Conservation (phyloP, 2,329 filamentous ascomycete genomes). For the Penicillium corylophilum region DNA sequence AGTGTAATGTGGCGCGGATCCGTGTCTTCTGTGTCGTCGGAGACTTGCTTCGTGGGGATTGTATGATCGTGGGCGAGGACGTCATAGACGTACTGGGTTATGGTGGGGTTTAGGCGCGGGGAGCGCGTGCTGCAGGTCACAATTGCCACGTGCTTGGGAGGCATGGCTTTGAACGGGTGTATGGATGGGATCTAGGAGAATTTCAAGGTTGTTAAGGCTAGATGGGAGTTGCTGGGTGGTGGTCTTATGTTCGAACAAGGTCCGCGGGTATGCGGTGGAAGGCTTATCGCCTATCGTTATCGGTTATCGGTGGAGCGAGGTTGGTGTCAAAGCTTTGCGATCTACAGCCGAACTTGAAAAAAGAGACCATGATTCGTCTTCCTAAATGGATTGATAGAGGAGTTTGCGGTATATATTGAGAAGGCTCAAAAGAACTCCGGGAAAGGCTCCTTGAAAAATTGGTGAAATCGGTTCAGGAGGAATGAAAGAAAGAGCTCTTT, state of each 20-base stretch:
- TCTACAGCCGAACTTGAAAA: too few species aligned
- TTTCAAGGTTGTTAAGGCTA: neutral
- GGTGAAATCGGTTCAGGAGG: too few species aligned
- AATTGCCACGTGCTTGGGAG: slow-evolving; percentile 32
- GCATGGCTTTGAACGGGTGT: slow-evolving; percentile 6
- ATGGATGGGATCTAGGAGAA: neutral
- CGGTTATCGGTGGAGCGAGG: neutral
- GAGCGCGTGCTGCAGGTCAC: slow-evolving; percentile 38
- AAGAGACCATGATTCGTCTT: too few species aligned
- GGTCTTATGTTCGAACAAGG: neutral
- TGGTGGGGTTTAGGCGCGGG: slow-evolving; percentile 37
- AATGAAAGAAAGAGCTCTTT: too few species aligned
- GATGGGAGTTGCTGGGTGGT: neutral
- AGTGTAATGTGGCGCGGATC: slow-evolving; percentile 23
- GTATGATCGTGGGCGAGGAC: slow-evolving; percentile 17
- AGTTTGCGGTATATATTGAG: too few species aligned
- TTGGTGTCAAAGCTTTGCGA: too few species aligned
- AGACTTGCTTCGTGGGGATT: slow-evolving; percentile 15
- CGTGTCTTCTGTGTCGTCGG: slow-evolving; percentile 8
- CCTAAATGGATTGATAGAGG: too few species aligned
- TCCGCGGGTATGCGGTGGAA: neutral
- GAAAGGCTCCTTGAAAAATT: too few species aligned
- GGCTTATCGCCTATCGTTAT: neutral
- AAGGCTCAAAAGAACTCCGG: too few species aligned
- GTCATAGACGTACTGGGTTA: slow-evolving; percentile 34